phyloP scores from a whole-genome alignment of 2,329 filamentous ascomycete species.

The Penicillium sp. region DNA sequence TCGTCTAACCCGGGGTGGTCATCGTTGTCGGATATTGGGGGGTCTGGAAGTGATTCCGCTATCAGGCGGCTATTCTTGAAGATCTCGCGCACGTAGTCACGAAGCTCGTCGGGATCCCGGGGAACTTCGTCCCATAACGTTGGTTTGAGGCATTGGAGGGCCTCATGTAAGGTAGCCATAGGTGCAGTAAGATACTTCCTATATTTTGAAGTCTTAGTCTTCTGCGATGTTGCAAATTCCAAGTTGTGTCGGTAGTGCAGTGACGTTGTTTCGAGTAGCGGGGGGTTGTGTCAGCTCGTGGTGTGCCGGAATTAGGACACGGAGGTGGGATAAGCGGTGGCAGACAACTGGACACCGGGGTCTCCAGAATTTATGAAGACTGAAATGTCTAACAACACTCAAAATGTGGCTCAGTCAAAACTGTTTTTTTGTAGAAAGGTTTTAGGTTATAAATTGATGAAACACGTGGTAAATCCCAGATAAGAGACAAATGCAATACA shows the following conservation, averaged over 20 bases:
- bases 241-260: not conserved
- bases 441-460: not conserved
- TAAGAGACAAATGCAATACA: not conserved
- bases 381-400: not conserved
- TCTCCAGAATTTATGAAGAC: not conserved
- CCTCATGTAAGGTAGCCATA: constrained; percentile 60
- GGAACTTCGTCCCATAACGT: constrained; percentile 54
- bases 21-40: constrained; percentile 38
- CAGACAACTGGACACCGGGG: not conserved
- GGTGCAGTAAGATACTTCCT: not conserved
- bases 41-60: constrained; percentile 70
- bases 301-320: not conserved
- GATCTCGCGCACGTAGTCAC: constrained; percentile 56
- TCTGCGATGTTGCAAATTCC: not conserved
- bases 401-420: not conserved
- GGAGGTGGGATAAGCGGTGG: not conserved
- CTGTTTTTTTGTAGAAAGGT: not conserved
- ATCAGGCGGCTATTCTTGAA: constrained; percentile 69
- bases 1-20: constrained; percentile 37
- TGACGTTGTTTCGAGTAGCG: not conserved
- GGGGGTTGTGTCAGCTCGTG: not conserved
- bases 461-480: not conserved
- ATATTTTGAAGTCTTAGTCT: no score
- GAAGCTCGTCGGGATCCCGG: constrained; percentile 48
- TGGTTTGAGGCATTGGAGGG: constrained; percentile 57